Percentiles rank a stretch among this genome's conserved stretches.
phyloP scores from a whole-genome alignment of 2,329 filamentous ascomycete species.

The Ophiostoma sp. region DNA sequence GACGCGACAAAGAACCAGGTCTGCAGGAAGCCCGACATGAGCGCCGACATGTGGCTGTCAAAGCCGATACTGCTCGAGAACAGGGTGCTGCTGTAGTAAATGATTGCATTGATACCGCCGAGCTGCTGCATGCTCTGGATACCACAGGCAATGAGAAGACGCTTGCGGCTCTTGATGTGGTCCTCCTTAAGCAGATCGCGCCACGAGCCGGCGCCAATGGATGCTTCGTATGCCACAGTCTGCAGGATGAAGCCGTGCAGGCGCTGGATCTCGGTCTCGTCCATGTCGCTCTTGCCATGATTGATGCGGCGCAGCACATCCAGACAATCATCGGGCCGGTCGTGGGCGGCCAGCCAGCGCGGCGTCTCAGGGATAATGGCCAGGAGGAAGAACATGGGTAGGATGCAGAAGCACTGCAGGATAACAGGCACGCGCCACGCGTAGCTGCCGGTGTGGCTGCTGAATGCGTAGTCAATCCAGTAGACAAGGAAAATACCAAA shows the following conservation, averaged over 20 bases:
- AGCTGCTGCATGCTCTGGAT: constrained; percentile 48
- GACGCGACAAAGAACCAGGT: constrained; percentile 38
- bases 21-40: constrained; percentile 46
- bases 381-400: constrained; percentile 35
- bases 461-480: constrained; percentile 41
- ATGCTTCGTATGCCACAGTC: constrained; percentile 33
- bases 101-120: constrained; percentile 21
- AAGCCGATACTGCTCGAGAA: constrained; percentile 34
- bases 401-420: constrained; percentile 41
- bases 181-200: constrained; percentile 45
- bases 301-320: constrained; percentile 31
- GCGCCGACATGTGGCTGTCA: constrained; percentile 20
- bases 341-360: constrained; percentile 41
- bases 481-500: constrained; percentile 35
- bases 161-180: constrained; percentile 30
- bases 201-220: constrained; percentile 45
- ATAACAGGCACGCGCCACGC: constrained; percentile 44
- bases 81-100: constrained; percentile 45
- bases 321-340: constrained; percentile 34
- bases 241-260: constrained; percentile 21
- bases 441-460: constrained; percentile 27
- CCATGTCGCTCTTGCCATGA: constrained; percentile 29
- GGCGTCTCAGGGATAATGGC: constrained; percentile 43
- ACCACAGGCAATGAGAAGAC: constrained; percentile 30
- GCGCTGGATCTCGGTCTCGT: constrained; percentile 34